Evolutionary conservation across 352 stramenopile species (phyloP).

Genomic region (Phytophthora sojae): DNA sequence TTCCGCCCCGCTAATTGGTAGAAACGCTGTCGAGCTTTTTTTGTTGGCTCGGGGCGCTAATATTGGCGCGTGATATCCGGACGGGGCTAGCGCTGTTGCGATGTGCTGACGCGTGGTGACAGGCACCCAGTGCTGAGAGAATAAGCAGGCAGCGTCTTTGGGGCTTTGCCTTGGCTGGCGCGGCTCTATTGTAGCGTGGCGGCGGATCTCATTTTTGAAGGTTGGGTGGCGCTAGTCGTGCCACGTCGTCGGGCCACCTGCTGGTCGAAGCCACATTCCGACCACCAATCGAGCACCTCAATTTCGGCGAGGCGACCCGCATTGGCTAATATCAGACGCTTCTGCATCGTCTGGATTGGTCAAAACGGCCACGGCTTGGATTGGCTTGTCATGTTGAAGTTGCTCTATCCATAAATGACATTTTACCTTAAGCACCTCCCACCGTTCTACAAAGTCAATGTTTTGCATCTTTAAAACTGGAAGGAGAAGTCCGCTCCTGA

Average conservation of each 20-base stretch:
- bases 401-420: neutral
- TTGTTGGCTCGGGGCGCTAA: constrained; percentile 23
- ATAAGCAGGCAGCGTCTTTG: neutral
- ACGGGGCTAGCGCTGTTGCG: constrained; percentile 11
- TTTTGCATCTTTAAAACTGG: neutral
- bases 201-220: neutral
- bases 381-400: neutral
- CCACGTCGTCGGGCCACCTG: neutral
- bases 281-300: neutral
- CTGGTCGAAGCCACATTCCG: constrained; percentile 3
- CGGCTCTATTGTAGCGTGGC: neutral
- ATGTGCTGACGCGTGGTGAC: constrained; percentile 34
- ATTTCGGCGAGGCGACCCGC: constrained; percentile 1
- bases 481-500: neutral
- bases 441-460: neutral
- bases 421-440: too few relatives aligned
- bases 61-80: constrained; percentile 24
- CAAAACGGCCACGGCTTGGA: neutral
- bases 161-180: neutral
- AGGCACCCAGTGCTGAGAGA: neutral
- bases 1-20: constrained; percentile 17
- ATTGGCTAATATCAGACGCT: constrained; percentile 7
- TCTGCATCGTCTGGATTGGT: neutral
- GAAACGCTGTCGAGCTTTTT: constrained; percentile 19
- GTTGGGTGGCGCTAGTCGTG: constrained; percentile 3